Percentiles rank a stretch among this genome's conserved stretches.
phyloP scores from a whole-genome alignment of 164 flowering plant genomes.

The Taxillus chinensis region DNA sequence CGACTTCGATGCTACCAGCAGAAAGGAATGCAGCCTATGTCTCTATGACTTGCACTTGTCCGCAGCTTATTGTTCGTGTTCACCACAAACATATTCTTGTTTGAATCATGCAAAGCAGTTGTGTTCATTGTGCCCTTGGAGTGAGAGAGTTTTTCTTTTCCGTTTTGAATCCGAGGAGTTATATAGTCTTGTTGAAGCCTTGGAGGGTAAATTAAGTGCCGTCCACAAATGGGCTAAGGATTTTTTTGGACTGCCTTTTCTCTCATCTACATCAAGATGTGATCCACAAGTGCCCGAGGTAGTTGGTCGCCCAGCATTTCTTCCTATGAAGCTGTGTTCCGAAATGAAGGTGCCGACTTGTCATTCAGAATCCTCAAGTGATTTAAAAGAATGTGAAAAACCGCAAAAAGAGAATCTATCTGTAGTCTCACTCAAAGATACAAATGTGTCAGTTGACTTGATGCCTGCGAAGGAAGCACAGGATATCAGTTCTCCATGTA shows the following conservation, averaged over 20 bases:
- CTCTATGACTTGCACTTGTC: constrained; percentile 60
- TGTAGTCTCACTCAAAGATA: no score
- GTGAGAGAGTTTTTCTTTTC: constrained; percentile 34
- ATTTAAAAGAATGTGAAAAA: no score
- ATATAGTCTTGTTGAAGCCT: constrained; percentile 49
- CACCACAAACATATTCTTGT: constrained; percentile 53
- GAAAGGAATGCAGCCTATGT: constrained; percentile 58
- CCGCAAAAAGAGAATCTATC: no score
- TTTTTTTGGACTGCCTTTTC: constrained; percentile 49
- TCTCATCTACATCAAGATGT: constrained; percentile 29
- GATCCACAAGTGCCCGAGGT: constrained; percentile 12
- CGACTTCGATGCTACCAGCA: constrained; percentile 33
- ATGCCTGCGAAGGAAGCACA: no score
- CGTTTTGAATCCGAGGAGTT: constrained; percentile 56
- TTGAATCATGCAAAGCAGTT: constrained; percentile 55
- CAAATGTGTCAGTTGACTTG: no score
- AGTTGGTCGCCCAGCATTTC: no score
- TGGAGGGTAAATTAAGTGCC: constrained; percentile 71
- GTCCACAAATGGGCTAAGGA: constrained; percentile 64
- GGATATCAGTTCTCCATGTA: no score
- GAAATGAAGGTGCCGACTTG: no score
- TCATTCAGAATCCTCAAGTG: no score
- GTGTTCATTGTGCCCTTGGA: constrained; percentile 55
- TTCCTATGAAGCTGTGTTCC: no score
- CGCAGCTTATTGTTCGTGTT: constrained; percentile 63